Evolutionary conservation across 257 asterid genomes (phyloP).

Genomic region (Galeopsis tetrahit): DNA sequence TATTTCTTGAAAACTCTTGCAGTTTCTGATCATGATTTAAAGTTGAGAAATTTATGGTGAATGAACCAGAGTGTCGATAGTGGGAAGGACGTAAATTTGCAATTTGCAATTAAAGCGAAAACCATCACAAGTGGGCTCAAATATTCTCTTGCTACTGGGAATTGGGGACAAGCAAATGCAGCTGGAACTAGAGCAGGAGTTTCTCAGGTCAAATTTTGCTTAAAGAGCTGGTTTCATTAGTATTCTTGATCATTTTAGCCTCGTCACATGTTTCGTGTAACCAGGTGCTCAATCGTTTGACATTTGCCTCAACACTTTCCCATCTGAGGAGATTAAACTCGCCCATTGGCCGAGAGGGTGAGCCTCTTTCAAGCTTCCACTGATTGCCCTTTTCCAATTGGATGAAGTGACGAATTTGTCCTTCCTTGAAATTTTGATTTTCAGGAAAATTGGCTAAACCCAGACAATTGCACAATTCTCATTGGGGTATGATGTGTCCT

Average conservation of each 20-base stretch:
- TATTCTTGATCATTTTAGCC: neutral
- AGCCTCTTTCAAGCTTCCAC: constrained; percentile 6
- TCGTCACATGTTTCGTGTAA: neutral
- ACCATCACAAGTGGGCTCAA: constrained; percentile 87
- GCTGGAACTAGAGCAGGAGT: constrained; percentile 88
- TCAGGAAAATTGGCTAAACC: constrained; percentile 87
- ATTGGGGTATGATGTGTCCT: constrained; percentile 98
- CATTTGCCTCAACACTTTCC: constrained; percentile 87
- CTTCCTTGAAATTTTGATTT: neutral
- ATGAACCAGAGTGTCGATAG: constrained; percentile 69
- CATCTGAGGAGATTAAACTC: constrained; percentile 84
- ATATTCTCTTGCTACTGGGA: constrained; percentile 85
- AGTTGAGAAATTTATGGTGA: constrained; percentile 28
- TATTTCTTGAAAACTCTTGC: constrained; percentile 20
- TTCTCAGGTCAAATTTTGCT: constrained; percentile 58
- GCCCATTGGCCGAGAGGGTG: constrained; percentile 93
- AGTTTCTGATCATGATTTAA: constrained; percentile 15
- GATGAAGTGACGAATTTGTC: neutral
- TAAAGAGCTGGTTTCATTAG: neutral
- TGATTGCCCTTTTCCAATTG: neutral
- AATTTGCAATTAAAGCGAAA: constrained; percentile 86
- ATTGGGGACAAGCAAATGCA: constrained; percentile 97
- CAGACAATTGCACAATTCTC: constrained; percentile 87
- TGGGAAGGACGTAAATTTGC: constrained; percentile 84
- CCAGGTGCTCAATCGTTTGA: constrained; percentile 90